Evolutionary conservation across 495 filamentous ascomycete genomes (phyloP).

Genomic region (Hypoxylon perforatum): DNA sequence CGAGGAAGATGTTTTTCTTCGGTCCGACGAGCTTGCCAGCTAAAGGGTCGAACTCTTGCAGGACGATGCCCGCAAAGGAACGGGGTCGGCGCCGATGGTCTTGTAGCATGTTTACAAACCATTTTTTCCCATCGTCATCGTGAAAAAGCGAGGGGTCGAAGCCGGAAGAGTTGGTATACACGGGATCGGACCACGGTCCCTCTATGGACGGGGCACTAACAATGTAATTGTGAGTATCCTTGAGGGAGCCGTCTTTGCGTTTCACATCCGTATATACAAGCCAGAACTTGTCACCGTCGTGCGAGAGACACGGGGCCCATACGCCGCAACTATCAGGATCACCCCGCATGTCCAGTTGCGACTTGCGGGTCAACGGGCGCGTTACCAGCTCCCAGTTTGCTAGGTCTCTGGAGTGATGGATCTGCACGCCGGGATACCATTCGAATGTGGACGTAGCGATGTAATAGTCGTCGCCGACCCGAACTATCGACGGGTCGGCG

Average conservation of each 20-base stretch:
- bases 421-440: conserved; percentile 69
- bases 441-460: conserved; percentile 73
- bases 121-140: conserved; percentile 66
- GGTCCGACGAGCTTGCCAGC: conserved; percentile 58
- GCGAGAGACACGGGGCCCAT: conserved; percentile 71
- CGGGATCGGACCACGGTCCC: conserved; percentile 67
- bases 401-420: conserved; percentile 67
- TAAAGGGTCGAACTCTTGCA: conserved; percentile 61
- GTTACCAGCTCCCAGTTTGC: conserved; percentile 69
- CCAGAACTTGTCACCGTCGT: conserved; percentile 69
- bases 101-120: conserved; percentile 65
- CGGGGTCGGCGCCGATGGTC: conserved; percentile 62
- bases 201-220: conserved; percentile 57
- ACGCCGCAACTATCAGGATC: conserved; percentile 69
- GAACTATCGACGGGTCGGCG: conserved; percentile 69
- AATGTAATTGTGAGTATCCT: conserved; percentile 67
- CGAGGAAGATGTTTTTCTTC: conserved; percentile 63
- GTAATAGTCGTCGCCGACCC: conserved; percentile 68
- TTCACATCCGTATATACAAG: conserved; percentile 67
- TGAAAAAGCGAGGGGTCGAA: conserved; percentile 71
- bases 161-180: conserved; percentile 63
- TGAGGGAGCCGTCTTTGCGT: conserved; percentile 66
- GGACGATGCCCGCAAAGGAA: conserved; percentile 58
- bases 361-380: conserved; percentile 68
- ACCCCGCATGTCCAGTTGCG: conserved; percentile 70